phyloP scores from a whole-genome alignment of 2,329 filamentous ascomycete species.

The Hortaea werneckii region DNA sequence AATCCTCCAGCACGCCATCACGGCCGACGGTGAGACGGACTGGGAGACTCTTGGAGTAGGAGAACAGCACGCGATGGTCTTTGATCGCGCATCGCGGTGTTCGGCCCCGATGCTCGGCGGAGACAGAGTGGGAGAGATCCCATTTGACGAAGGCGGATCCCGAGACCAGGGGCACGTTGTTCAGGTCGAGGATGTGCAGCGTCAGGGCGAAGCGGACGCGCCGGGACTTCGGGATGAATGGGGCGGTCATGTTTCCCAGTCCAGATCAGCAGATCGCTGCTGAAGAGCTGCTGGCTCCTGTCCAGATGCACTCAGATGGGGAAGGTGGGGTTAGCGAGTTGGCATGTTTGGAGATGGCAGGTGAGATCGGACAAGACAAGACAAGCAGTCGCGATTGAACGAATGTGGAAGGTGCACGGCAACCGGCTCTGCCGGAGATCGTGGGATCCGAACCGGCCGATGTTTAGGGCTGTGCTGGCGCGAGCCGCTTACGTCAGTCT shows the following conservation, averaged over 20 bases:
- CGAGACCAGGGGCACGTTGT: constrained; percentile 86
- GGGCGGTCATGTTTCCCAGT: neutral
- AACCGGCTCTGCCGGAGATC: too few species aligned
- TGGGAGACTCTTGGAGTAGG: constrained; percentile 62
- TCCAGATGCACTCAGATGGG: too few species aligned
- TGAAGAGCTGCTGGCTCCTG: too few species aligned
- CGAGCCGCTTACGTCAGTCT: too few species aligned
- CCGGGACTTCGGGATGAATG: constrained; percentile 21
- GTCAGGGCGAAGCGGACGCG: constrained; percentile 62
- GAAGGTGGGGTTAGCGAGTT: too few species aligned
- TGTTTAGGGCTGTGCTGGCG: too few species aligned
- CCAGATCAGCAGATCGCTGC: too few species aligned
- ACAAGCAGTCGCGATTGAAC: too few species aligned
- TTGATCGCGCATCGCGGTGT: constrained; percentile 56
- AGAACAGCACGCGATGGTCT: constrained; percentile 63
- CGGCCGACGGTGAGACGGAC: constrained; percentile 82
- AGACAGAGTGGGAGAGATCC: constrained; percentile 75
- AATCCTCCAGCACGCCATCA: constrained; percentile 68
- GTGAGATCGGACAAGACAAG: too few species aligned
- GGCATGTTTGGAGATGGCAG: too few species aligned
- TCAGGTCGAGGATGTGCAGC: constrained; percentile 85
- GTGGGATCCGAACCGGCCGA: too few species aligned
- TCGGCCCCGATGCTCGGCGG: constrained; percentile 78
- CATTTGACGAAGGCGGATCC: constrained; percentile 86
- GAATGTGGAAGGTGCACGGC: too few species aligned